Evolutionary conservation across 768 basidiomycete species (phyloP).

Genomic region (Solioccasus polychromus): DNA sequence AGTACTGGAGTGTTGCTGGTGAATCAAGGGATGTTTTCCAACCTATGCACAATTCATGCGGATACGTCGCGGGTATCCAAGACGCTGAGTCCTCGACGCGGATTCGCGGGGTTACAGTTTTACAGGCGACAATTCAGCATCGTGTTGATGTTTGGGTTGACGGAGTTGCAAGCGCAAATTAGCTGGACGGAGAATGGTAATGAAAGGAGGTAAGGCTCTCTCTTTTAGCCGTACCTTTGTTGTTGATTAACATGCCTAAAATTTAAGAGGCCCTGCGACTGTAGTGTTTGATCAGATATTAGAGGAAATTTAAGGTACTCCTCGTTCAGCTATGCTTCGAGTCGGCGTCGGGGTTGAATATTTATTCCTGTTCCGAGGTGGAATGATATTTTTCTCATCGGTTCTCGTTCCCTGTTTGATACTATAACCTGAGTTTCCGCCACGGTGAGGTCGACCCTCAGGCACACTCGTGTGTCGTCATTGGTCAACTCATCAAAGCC

Average conservation of each 20-base stretch:
- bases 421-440: no score
- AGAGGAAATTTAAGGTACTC: constrained; percentile 25
- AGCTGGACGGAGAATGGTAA: constrained; percentile 39
- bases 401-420: no score
- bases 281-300: constrained; percentile 34
- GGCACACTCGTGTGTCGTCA: constrained; percentile 39
- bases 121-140: constrained; percentile 36
- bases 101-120: constrained; percentile 29
- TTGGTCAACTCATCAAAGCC: no score
- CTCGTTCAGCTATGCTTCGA: no score
- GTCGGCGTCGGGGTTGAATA: background rate
- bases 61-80: constrained; percentile 30
- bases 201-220: constrained; percentile 20
- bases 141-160: constrained; percentile 42
- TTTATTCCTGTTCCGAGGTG: no score
- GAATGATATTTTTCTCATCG: no score
- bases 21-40: constrained; percentile 27
- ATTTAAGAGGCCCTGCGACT: constrained; percentile 31
- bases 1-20: background rate
- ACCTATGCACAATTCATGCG: constrained; percentile 20
- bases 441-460: no score
- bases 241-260: constrained; percentile 1
- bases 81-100: constrained; percentile 29
- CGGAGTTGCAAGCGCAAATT: constrained; percentile 47
- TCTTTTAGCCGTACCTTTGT: background rate